Evolutionary conservation across 805 yeast genomes (phyloP).

Genomic region (Wickerhamiella vanderwaltii): DNA sequence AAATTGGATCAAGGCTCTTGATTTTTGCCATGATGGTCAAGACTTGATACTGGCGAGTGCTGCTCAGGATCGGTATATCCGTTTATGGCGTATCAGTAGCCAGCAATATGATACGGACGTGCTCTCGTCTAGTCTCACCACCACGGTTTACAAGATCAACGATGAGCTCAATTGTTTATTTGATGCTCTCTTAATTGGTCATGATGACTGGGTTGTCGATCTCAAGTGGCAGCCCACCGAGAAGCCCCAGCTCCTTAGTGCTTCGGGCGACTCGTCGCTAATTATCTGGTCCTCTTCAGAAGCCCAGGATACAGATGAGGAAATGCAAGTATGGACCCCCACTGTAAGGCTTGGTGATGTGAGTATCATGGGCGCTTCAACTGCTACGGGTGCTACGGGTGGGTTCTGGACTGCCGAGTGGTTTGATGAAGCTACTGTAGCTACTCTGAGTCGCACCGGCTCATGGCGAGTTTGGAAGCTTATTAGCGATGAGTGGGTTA

Average conservation of each 20-base stretch:
- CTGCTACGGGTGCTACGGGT: constrained; percentile 92
- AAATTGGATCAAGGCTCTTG: constrained; percentile 81
- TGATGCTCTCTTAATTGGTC: constrained; percentile 94
- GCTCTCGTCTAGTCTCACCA: constrained; percentile 35
- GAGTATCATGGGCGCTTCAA: constrained; percentile 90
- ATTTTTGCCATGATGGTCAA: constrained; percentile 42
- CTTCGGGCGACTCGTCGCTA: constrained; percentile 85
- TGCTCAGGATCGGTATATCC: constrained; percentile 82
- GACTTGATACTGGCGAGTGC: constrained; percentile 68
- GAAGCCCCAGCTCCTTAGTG: constrained; percentile 49
- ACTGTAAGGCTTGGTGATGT: constrained; percentile 75
- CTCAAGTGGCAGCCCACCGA: constrained; percentile 66
- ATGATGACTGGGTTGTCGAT: constrained; percentile 93
- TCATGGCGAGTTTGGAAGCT: constrained; percentile 67
- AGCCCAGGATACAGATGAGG: constrained; percentile 43
- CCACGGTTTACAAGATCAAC: constrained; percentile 56
- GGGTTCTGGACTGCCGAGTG: constrained; percentile 63
- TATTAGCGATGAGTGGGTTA: constrained; percentile 25
- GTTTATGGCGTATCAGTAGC: constrained; percentile 65
- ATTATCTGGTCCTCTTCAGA: constrained; percentile 90
- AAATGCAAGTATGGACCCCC: constrained; percentile 62
- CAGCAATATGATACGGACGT: constrained; percentile 6
- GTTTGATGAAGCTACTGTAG: constrained; percentile 40
- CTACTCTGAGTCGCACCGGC: constrained; percentile 87
- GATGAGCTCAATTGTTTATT: constrained; percentile 40